Base-by-base conservation (phyloP, 441 rosid genomes). In the Macaranga tanarius region DNA sequence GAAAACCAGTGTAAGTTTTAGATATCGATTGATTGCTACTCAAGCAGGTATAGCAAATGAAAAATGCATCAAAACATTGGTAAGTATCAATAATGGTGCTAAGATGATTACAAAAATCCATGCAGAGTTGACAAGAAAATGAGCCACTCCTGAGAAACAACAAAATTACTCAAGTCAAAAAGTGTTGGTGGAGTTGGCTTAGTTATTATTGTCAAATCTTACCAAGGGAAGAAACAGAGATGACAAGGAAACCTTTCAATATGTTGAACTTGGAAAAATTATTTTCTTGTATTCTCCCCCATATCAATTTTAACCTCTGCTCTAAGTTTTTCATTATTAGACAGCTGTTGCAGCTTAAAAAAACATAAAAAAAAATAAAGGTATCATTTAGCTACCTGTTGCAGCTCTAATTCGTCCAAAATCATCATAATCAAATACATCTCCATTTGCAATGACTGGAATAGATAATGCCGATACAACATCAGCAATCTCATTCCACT, bases 361-460 rank as follows among this genome's bases (percentile, higher is more conserved):
- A 23, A 56, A 10, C 56, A 44, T 17, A 47, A 19, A 6, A 19
- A 6, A n/a, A 25, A 70, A 55, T 57, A 16, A 66, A n/a, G 44
- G 63, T 28, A 38, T 34, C 0, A 51, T 74, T 19, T 60, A 71
- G 28, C 45, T 83, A 93, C 97, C 98, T 80, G 96, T 92, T 63
- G 92, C 90, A 34, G 78, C 82, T 82, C 78, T 89, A 28, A 93
- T 87, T 52, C 80, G 87, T 63, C 85, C 70, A 76, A 93, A 83
- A 83, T 90, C 95, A 72, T 76, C 85, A 74, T 89, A 86, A 65
- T 92, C 95, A 80, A 92, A 86, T 73, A 92, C 93, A 82, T 93
- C 95, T 10, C 97, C 98, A 78, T 93, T 93, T 69, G 98, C 98
- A 78, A 93, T 92, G 55, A 93, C 92, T 3, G 97, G 97, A 77